phyloP scores from a whole-genome alignment of 495 filamentous ascomycete species.

The Hypoxylon fragiforme region DNA sequence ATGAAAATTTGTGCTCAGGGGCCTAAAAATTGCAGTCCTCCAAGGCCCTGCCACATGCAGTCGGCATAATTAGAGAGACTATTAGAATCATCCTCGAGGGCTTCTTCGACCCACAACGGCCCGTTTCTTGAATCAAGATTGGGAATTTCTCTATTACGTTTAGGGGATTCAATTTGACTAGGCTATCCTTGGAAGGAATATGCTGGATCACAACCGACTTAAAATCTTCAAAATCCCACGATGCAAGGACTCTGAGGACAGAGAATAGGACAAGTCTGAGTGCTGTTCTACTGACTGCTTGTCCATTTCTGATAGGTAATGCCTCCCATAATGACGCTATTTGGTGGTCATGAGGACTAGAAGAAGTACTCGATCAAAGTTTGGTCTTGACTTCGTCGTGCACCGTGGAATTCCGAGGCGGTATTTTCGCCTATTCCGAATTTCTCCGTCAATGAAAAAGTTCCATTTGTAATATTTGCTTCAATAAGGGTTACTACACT shows the following conservation, averaged over 20 bases:
- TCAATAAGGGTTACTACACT: conserved; percentile 3
- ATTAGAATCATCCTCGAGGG: not conserved
- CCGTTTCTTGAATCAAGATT: not conserved
- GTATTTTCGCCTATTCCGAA: conserved; percentile 13
- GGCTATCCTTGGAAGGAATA: not conserved
- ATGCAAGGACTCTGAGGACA: no score
- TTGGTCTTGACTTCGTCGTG: conserved; percentile 7
- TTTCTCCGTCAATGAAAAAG: conserved; percentile 21
- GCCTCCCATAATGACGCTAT: conserved; percentile 10
- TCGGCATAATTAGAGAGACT: conserved; percentile 7
- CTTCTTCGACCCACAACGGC: conserved; percentile 6
- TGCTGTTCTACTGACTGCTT: conserved; percentile 12
- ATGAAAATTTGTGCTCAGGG: conserved; percentile 5
- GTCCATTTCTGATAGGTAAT: conserved; percentile 31
- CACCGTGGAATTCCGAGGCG: conserved; percentile 3
- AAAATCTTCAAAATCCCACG: conserved; percentile 4
- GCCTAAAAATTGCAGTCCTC: conserved; percentile 7
- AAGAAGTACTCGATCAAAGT: conserved; percentile 19
- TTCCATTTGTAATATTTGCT: conserved; percentile 2
- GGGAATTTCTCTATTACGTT: not conserved
- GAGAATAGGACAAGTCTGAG: no score
- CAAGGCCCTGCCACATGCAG: conserved; percentile 7
- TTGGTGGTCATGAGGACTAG: conserved; percentile 24
- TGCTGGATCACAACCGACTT: no score
- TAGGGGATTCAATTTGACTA: not conserved